Percentiles rank a stretch among this genome's conserved stretches.
Evolutionary conservation across 345 rosid species (phyloP).

Genomic region (Citrus australasica): DNA sequence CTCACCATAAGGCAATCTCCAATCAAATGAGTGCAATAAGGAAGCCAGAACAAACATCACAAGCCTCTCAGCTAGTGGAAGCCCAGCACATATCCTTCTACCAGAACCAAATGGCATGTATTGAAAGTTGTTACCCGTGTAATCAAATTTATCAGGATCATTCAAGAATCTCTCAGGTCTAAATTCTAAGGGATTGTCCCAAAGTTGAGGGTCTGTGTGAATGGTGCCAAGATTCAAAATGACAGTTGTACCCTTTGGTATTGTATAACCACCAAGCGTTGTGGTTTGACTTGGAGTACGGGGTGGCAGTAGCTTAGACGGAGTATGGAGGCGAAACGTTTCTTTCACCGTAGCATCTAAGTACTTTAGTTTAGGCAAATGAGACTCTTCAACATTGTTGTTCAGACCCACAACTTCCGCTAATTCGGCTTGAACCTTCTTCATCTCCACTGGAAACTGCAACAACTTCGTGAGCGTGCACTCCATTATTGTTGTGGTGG

Average conservation of each 20-base stretch:
- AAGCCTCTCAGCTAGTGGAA: constrained; percentile 34
- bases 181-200: constrained; percentile 35
- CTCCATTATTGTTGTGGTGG: constrained; percentile 17
- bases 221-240: constrained; percentile 27
- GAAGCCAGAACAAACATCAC: constrained; percentile 23
- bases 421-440: constrained; percentile 20
- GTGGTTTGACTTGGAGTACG: no score
- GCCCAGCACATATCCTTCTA: constrained; percentile 38
- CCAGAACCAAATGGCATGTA: constrained; percentile 33
- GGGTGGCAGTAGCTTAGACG: constrained; percentile 4
- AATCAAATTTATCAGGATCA: constrained; percentile 4
- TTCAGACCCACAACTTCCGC: constrained; percentile 18
- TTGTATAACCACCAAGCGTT: constrained; percentile 19
- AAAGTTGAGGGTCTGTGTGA: constrained; percentile 33
- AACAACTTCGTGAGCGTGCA: constrained; percentile 21
- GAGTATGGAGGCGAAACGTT: constrained; percentile 25
- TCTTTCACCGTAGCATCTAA: constrained; percentile 15
- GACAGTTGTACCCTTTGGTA: constrained; percentile 27
- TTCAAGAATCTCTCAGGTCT: constrained; percentile 30
- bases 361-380: constrained; percentile 19
- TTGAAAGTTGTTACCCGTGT: constrained; percentile 19
- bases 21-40: constrained; percentile 26
- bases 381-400: constrained; percentile 19
- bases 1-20: not conserved
- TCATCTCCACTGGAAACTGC: constrained; percentile 8